Evolutionary conservation across 371 early-diverging fungal species (phyloP), one percentile per base, ranked within the genome.

Genomic region (Neoconidiobolus thromboides): DNA sequence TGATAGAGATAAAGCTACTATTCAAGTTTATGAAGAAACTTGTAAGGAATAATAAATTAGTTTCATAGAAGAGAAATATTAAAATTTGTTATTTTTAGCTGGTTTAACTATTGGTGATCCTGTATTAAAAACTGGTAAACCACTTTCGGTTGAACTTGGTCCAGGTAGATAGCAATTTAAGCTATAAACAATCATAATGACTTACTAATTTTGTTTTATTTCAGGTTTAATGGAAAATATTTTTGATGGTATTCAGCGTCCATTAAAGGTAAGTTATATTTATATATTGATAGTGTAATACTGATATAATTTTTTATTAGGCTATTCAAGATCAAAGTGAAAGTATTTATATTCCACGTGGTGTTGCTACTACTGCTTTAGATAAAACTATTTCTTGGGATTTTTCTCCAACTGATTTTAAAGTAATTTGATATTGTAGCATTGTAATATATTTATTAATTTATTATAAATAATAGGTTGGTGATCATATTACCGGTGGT

Each of bases 11-110:
- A 96, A 93, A 75, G 91, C 93, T 14, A 99, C 99, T 40, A 91
- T 99, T 63, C 99, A 99, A 75, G 99, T 99, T 26, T 99, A 99
- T 80, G 99, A 99, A 72, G 99, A 99, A 75, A 99, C 99, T 58
- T 83, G 92, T 87, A 76, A 63, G 71, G 38, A 26, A 26, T 26
- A 26, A 26, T 26, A 26, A 26, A 26, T 26, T 26, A 26, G 26
- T 7, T 55, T 12, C n/a, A 53, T 7, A 43, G 10, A 4, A 55
- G 26, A n/a, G 43, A 48, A 7, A 41, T 50, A 37, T 48, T 55
- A 56, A 4, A 57, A 44, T 53, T 48, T 41, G 36, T 43, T 55
- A 41, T 54, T 37, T 40, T 3, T 63, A 90, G 94, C 95, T 58
- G 99, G 99, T 68, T 75, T 99, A 61, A 93, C 92, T 40, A 95